Evolutionary conservation across 768 basidiomycete genomes (phyloP).

Genomic region (Floccularia luteovirens): DNA sequence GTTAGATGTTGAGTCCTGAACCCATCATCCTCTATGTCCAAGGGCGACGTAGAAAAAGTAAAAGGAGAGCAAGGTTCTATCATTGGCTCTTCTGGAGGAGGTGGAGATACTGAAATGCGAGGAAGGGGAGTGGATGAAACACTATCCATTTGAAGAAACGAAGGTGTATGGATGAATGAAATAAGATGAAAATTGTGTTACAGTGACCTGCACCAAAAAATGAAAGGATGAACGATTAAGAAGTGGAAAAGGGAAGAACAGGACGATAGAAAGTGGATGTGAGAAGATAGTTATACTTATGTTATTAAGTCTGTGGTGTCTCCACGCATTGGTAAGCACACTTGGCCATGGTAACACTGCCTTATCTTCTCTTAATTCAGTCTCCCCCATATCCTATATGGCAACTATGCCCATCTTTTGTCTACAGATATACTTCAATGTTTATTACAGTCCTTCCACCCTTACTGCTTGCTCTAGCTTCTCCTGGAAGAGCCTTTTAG

Average conservation of each 20-base stretch:
- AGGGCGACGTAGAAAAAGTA: background rate
- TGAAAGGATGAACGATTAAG: background rate
- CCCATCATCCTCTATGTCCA: slow-evolving; percentile 43
- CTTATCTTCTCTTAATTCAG: too few relatives aligned
- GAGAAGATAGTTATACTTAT: too few relatives aligned
- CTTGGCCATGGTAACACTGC: too few relatives aligned
- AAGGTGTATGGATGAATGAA: slow-evolving; percentile 9
- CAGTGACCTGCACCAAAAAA: slow-evolving; percentile 47
- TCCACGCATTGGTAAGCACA: too few relatives aligned
- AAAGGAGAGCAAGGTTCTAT: slow-evolving; percentile 58
- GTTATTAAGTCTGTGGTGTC: too few relatives aligned
- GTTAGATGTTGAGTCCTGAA: slow-evolving; percentile 55
- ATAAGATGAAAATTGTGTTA: slow-evolving; percentile 17
- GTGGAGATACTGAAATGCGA: slow-evolving; percentile 62
- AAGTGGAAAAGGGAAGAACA: background rate
- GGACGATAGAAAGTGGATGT: too few relatives aligned
- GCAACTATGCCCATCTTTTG: too few relatives aligned
- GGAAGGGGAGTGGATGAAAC: slow-evolving; percentile 41
- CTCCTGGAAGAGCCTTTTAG: slow-evolving; percentile 74
- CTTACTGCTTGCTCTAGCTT: slow-evolving; percentile 35
- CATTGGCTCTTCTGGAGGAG: slow-evolving; percentile 44
- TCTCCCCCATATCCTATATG: too few relatives aligned
- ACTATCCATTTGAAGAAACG: slow-evolving; percentile 29
- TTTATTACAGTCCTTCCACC: slow-evolving; percentile 24
- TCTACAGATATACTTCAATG: too few relatives aligned